Evolutionary conservation across 2,329 filamentous ascomycete species (phyloP), one percentile per base, ranked within the genome.

Genomic region (Knufia fluminis): DNA sequence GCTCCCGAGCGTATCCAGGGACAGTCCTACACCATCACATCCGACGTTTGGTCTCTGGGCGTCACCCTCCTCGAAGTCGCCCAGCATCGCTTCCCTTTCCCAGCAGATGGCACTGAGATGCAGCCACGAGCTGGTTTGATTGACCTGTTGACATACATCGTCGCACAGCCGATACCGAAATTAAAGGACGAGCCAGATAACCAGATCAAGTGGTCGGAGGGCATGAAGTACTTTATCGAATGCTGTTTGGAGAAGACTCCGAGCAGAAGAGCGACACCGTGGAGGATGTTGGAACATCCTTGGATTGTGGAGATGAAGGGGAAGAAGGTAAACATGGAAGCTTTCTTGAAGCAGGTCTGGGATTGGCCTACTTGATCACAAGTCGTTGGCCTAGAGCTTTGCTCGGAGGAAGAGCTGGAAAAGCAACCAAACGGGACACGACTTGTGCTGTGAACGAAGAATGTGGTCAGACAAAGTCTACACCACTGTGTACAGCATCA

Each of bases 191-290:
- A 98, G 68, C 86, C 87, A 0, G 82, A 88, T 26, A 86, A 85
- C 58, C 83, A 83, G 52, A 94, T 98, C 58, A 84, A 83, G 64
- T 98, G 92, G 92, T 94, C 86, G 59, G 86, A 94, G 60, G 94
- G 86, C 63, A 97, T 98, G 71, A 98, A 98, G 68, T 96, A 96
- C 66, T 98, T 98, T 61, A 96, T 98, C 61, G 90, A 96, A 71
- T 96, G 90, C 79, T 97, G 92, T 71, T 78, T 98, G 51, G 92
- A 98, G 68, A 98, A 98, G 70, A 88, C 96, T 60, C 83, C 87
- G 17, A 78, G 77, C 51, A 81, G 90, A 62, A 78, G 92, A 64
- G 92, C 91, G 24, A 94, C 86, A 52, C 92, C 92, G 10, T 98
- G 92, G 92, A 86, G 91, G 62, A 98, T 98, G 90, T 79, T 95